Evolutionary conservation across 129 eudicot species (phyloP), one percentile per base, ranked within the genome.

Genomic region (Saussurea involucrata): DNA sequence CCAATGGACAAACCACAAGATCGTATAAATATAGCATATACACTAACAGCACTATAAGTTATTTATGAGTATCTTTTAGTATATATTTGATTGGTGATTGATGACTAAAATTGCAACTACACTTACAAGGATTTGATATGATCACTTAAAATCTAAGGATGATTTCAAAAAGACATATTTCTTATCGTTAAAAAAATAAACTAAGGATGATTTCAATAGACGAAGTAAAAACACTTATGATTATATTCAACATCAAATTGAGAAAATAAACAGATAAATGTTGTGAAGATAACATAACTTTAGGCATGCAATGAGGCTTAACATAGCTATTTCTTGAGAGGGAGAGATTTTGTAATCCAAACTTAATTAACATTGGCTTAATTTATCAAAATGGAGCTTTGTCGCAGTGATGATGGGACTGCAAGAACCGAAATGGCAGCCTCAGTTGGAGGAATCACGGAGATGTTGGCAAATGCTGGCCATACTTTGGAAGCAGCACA

Each of bases 391-490:
- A 24, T 76, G 78, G 76, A 76, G 66, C 69, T 55, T 64, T 76
- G 84, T 82, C 24, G 73, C 84, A 90, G 92, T 83, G 88, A 86
- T 74, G 87, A 78, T 37, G 86, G 81, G 66, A 86, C 78, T 79
- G 74, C 72, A 73, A 79, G 78, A 66, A 77, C 64, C 65, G 87
- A 65, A 78, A 68, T 22, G 60, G 76, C 76, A 73, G 82, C 65
- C 76, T 55, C 80, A 24, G 76, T 79, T 63, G 83, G 76, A 82
- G 76, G 86, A 28, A 61, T 93, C 63, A 81, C 88, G 75, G 71
- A 80, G 77, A 85, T 88, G 20, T 82, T 93, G 80, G 90, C 92
- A 79, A 88, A 73, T 80, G 97, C 98, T 46, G 97, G 98, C 63
- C 83, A 82, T 63, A 78, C 89, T 70, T 76, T 93, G 69, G 96